phyloP scores from a whole-genome alignment of 2,329 filamentous ascomycete species.

The Epicoccum nigrum region DNA sequence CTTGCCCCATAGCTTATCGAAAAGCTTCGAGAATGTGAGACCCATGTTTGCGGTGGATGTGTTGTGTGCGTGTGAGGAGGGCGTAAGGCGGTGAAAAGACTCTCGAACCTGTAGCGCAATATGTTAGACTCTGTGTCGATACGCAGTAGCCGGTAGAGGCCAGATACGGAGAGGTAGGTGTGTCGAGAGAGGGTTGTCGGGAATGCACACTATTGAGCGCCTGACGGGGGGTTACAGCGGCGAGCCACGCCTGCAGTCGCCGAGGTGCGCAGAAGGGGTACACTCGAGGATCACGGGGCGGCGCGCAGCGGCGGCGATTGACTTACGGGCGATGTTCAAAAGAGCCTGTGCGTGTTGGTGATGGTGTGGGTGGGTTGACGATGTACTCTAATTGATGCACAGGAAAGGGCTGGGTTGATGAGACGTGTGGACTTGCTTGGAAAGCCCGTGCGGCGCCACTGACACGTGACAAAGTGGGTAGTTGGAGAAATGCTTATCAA shows the following conservation, averaged over 20 bases:
- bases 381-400: constrained; percentile 50
- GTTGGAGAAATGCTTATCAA: constrained; percentile 29
- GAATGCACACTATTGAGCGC: constrained; percentile 31
- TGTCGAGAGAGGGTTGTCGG: constrained; percentile 13
- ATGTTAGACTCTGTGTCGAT: constrained; percentile 22
- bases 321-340: constrained; percentile 48
- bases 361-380: constrained; percentile 44
- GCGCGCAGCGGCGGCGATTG: constrained; percentile 23
- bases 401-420: constrained; percentile 47
- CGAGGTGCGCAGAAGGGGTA: constrained; percentile 21
- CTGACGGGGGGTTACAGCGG: constrained; percentile 34
- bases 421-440: constrained; percentile 38
- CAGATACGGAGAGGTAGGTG: constrained; percentile 11
- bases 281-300: constrained; percentile 21
- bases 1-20: constrained; percentile 98
- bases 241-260: constrained; percentile 30
- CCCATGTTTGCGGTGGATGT: constrained; percentile 75
- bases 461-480: constrained; percentile 40
- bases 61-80: constrained; percentile 30
- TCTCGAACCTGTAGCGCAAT: constrained; percentile 43
- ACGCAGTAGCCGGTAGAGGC: constrained; percentile 18
- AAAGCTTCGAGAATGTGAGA: constrained; percentile 90
- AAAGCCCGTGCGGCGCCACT: constrained; percentile 30
- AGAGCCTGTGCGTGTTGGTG: constrained; percentile 42
- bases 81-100: constrained; percentile 39